These are phyloP conservation scores for Chaetomium strumarium DNA, from an alignment of 2,329 filamentous ascomycete genomes.

Conservation along the genomic window DNA sequence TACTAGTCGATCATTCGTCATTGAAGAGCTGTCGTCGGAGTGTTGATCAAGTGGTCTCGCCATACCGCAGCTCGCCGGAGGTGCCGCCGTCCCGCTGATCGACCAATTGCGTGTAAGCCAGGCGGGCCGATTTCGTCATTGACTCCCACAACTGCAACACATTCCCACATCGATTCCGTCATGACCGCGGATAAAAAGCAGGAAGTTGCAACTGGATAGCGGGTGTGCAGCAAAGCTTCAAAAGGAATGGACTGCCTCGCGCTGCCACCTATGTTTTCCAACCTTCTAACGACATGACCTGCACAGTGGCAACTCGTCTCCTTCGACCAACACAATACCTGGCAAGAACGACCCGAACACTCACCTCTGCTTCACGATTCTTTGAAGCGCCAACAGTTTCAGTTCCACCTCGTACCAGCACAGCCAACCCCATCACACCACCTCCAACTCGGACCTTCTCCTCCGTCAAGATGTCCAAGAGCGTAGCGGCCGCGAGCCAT, in stretches of 20 bases:
- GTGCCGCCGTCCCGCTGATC: not conserved
- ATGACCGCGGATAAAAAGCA: not conserved
- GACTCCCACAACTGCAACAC: not conserved
- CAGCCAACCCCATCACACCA: not conserved
- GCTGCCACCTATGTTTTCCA: not conserved
- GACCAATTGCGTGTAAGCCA: slow-evolving; percentile 2
- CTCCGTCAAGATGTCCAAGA: slow-evolving; percentile 26
- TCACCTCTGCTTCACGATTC: not conserved
- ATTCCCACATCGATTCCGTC: slow-evolving; percentile 6
- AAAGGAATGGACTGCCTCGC: not conserved
- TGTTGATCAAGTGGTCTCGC: too few relatives aligned
- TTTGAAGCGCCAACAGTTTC: not conserved
- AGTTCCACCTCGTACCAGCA: not conserved
- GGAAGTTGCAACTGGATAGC: not conserved
- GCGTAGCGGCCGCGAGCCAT: slow-evolving; percentile 26
- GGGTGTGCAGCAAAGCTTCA: not conserved
- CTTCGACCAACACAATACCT: not conserved
- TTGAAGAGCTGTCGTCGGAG: too few relatives aligned
- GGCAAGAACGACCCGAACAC: slow-evolving; percentile 4
- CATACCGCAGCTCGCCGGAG: too few relatives aligned
- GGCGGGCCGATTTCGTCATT: slow-evolving; percentile 2
- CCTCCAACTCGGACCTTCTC: not conserved
- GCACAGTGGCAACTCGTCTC: slow-evolving; percentile 7
- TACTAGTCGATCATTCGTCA: too few relatives aligned
- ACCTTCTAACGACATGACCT: slow-evolving; percentile 4